These are phyloP conservation scores for Coemansia sp. DNA, from an alignment of 192 early-diverging fungal species.

Conservation along the genomic window DNA sequence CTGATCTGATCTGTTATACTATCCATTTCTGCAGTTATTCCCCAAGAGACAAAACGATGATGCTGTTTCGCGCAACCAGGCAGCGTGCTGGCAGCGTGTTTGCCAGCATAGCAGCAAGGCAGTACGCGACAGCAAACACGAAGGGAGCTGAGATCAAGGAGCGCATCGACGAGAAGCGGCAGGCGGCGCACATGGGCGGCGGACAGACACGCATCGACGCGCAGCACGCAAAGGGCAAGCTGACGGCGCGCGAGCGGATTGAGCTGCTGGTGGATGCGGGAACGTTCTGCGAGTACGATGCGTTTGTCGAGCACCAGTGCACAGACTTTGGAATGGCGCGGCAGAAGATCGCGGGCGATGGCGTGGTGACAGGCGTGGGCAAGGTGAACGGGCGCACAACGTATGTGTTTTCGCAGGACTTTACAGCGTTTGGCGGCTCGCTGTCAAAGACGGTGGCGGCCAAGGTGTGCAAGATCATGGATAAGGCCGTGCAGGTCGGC, in stretches of 20 bases:
- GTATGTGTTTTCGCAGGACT: conserved; percentile 93
- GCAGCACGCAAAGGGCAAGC: conserved; percentile 92
- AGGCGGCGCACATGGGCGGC: conserved; percentile 75
- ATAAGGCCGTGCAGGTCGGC: conserved; percentile 87
- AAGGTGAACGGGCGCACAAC: conserved; percentile 89
- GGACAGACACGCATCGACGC: conserved; percentile 76
- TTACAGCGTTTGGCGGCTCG: conserved; percentile 91
- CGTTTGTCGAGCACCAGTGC: conserved; percentile 94
- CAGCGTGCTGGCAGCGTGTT: not conserved
- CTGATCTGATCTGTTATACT: too few relatives aligned
- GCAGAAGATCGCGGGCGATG: conserved; percentile 87
- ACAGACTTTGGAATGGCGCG: conserved; percentile 86
- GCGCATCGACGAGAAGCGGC: conserved; percentile 68
- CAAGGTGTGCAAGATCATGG: conserved; percentile 95
- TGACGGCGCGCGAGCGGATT: conserved; percentile 91
- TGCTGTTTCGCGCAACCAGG: not conserved
- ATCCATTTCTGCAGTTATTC: not conserved
- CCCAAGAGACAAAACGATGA: not conserved
- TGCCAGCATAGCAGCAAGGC: conserved; percentile 2
- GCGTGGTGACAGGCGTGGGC: conserved; percentile 95
- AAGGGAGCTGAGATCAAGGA: conserved; percentile 24
- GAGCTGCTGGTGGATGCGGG: conserved; percentile 80
- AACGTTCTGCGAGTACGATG: conserved; percentile 90
- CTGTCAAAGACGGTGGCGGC: conserved; percentile 85
- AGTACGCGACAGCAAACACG: conserved; percentile 38